Percentiles rank a stretch among this genome's conserved stretches.
phyloP scores from a whole-genome alignment of 1,139 yeast species.

The Protomyces pachydermus region DNA sequence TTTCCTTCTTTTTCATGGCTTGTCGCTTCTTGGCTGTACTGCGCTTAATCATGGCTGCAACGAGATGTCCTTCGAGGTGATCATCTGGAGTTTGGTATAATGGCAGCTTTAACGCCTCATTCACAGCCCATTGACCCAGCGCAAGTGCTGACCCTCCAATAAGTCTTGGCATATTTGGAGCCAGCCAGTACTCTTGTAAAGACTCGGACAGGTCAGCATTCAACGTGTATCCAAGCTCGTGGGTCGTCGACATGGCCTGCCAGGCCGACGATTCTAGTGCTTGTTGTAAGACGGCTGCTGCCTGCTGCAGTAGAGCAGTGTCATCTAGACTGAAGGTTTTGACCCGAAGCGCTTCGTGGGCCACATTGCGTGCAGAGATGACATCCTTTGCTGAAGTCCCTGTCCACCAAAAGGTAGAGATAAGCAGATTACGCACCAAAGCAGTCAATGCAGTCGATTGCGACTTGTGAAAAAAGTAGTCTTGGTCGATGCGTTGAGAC shows the following conservation, averaged over 20 bases:
- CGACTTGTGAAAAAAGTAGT: slow-evolving; percentile 45
- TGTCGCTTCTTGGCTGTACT: neutral
- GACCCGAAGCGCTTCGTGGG: slow-evolving; percentile 47
- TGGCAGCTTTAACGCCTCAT: neutral
- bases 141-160: slow-evolving; percentile 13
- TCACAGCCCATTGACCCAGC: slow-evolving; percentile 2
- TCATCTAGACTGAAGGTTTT: slow-evolving; percentile 43
- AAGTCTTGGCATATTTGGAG: neutral
- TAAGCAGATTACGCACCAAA: slow-evolving; percentile 56
- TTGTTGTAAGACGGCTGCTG: slow-evolving; percentile 46
- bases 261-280: slow-evolving; percentile 54
- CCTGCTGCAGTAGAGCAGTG: slow-evolving; percentile 41
- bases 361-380: slow-evolving; percentile 44
- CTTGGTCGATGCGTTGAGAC: slow-evolving; percentile 60
- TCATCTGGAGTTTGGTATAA: slow-evolving; percentile 5
- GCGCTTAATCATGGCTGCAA: slow-evolving; percentile 1
- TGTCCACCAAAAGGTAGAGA: slow-evolving; percentile 70
- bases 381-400: slow-evolving; percentile 55
- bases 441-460: slow-evolving; percentile 47
- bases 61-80: neutral
- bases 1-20: neutral
- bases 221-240: slow-evolving; percentile 52
- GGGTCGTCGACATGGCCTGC: slow-evolving; percentile 53
- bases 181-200: slow-evolving; percentile 31
- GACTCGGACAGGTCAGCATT: neutral